Conservation (phyloP, 2,329 filamentous ascomycete species). For the Corinectria fuckeliana region DNA sequence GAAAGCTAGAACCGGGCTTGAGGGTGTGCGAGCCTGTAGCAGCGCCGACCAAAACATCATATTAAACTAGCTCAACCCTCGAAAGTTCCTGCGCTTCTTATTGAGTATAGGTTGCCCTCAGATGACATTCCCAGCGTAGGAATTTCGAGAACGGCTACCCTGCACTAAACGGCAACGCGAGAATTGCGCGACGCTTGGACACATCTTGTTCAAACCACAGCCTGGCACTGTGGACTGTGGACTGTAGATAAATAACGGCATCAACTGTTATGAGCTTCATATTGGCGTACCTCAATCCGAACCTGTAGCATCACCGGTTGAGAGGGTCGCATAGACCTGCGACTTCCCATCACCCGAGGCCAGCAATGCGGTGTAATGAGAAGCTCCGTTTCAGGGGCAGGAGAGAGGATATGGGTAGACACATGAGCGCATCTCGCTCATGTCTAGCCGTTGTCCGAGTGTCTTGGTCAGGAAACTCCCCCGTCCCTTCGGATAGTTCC, state of each 20-base stretch:
- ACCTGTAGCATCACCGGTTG: not conserved
- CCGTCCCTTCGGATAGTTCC: not conserved
- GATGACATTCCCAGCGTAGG: too few relatives aligned
- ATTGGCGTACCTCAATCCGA: conserved; percentile 2
- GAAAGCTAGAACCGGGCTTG: too few relatives aligned
- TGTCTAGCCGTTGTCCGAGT: not conserved
- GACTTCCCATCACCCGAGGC: not conserved
- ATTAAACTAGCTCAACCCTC: too few relatives aligned
- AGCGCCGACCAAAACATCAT: too few relatives aligned
- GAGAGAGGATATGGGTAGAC: not conserved
- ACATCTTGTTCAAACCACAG: not conserved
- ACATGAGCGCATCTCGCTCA: not conserved
- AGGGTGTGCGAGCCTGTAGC: too few relatives aligned
- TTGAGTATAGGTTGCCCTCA: too few relatives aligned
- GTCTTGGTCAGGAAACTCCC: not conserved
- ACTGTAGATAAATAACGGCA: too few relatives aligned
- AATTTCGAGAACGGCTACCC: not conserved
- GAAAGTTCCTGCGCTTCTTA: too few relatives aligned
- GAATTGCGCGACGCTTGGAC: not conserved
- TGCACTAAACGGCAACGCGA: not conserved
- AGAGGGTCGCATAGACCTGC: not conserved
- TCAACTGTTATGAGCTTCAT: not conserved
- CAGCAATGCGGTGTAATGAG: not conserved
- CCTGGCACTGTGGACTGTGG: too few relatives aligned
- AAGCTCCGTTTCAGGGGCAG: not conserved